Percentiles rank a stretch among this genome's conserved stretches.
Evolutionary conservation across 2,329 filamentous ascomycete species (phyloP).

Genomic region (Lizonia empirigonia): DNA sequence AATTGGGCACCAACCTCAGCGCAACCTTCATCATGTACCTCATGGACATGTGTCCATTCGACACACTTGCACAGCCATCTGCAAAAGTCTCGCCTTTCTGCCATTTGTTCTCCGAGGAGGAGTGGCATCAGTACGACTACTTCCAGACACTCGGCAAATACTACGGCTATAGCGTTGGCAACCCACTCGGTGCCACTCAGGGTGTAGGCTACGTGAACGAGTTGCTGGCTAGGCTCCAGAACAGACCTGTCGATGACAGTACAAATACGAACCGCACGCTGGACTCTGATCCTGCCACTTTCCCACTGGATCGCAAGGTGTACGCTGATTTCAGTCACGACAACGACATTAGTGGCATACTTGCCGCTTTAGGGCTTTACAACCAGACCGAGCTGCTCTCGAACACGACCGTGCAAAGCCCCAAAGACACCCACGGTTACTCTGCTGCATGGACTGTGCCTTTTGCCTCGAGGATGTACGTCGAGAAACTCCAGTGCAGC

Average conservation of each 20-base stretch:
- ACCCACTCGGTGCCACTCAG: slow-evolving; percentile 79
- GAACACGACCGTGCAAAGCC: slow-evolving; percentile 55
- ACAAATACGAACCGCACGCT: slow-evolving; percentile 81
- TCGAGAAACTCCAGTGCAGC: slow-evolving; percentile 82
- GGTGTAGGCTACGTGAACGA: slow-evolving; percentile 90
- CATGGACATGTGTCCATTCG: slow-evolving; percentile 90
- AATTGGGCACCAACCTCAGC: slow-evolving; percentile 72
- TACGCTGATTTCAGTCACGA: slow-evolving; percentile 95
- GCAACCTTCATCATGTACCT: slow-evolving; percentile 68
- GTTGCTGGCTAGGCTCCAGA: slow-evolving; percentile 79
- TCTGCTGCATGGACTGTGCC: slow-evolving; percentile 80
- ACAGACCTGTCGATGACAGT: slow-evolving; percentile 68
- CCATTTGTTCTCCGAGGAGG: slow-evolving; percentile 69
- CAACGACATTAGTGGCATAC: slow-evolving; percentile 80
- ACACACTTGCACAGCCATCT: slow-evolving; percentile 68
- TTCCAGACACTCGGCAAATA: slow-evolving; percentile 80
- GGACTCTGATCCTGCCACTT: slow-evolving; percentile 69
- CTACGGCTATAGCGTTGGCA: slow-evolving; percentile 80
- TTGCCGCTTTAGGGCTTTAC: slow-evolving; percentile 78
- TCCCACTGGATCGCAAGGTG: slow-evolving; percentile 69
- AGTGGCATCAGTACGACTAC: slow-evolving; percentile 84
- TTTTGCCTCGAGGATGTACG: slow-evolving; percentile 79
- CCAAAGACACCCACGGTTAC: slow-evolving; percentile 67
- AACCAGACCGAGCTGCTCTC: slow-evolving; percentile 62
- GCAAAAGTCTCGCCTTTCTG: slow-evolving; percentile 73